Conservation (phyloP, 495 filamentous ascomycete genomes). For the Coniosporium apollinis region DNA sequence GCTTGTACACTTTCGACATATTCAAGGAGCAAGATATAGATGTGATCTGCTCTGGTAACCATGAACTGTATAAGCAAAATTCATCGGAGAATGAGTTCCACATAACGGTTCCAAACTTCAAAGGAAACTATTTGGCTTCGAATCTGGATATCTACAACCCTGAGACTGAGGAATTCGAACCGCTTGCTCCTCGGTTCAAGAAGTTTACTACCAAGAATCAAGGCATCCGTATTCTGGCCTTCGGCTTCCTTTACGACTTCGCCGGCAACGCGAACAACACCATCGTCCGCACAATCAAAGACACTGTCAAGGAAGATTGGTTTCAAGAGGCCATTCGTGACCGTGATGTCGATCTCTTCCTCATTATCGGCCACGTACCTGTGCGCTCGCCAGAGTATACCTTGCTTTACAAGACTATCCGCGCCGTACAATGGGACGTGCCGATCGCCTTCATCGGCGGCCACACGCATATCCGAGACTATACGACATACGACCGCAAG, state of each 20-base stretch:
- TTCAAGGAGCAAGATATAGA: conserved; percentile 69
- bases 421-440: conserved; percentile 54
- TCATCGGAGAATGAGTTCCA: conserved; percentile 63
- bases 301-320: conserved; percentile 71
- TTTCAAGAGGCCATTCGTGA: conserved; percentile 76
- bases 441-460: conserved; percentile 92
- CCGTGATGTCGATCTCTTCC: conserved; percentile 65
- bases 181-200: conserved; percentile 65
- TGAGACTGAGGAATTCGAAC: conserved; percentile 46
- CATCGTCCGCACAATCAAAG: conserved; percentile 56
- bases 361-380: conserved; percentile 77
- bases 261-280: conserved; percentile 79
- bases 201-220: conserved; percentile 84
- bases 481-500: conserved; percentile 59
- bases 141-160: conserved; percentile 82
- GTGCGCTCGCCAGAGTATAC: conserved; percentile 63
- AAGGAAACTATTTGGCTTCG: conserved; percentile 62
- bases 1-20: conserved; percentile 73
- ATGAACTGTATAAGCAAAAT: conserved; percentile 75
- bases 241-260: conserved; percentile 94
- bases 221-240: conserved; percentile 64
- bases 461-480: conserved; percentile 81
- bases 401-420: conserved; percentile 60
- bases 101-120: conserved; percentile 62
- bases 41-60: conserved; percentile 77